phyloP scores from a whole-genome alignment of 495 filamentous ascomycete species.

The Neurospora sp. region DNA sequence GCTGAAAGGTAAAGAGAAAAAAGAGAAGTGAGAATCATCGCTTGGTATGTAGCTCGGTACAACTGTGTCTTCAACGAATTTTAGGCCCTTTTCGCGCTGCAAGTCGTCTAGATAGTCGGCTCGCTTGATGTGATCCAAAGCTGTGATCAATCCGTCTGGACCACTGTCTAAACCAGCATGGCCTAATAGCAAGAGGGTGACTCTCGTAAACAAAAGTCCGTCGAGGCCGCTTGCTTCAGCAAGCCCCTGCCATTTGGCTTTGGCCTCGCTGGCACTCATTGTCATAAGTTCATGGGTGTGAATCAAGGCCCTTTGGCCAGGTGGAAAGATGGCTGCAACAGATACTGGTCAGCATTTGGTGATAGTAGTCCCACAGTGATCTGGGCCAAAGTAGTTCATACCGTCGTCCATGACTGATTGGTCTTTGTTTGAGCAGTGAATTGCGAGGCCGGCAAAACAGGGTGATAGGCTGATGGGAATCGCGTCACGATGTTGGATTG shows the following conservation, averaged over 20 bases:
- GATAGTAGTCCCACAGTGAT: not conserved
- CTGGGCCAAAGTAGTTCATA: not conserved
- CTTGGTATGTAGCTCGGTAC: not conserved
- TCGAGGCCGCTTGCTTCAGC: not conserved
- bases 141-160: not conserved
- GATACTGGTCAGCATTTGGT: not conserved
- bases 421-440: not conserved
- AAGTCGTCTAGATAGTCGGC: not conserved
- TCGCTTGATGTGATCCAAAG: not conserved
- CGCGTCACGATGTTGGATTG: not conserved
- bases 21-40: not conserved
- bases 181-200: too few species aligned
- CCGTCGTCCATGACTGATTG: not conserved
- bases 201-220: too few species aligned
- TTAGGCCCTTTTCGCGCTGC: not conserved
- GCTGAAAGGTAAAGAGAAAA: not conserved
- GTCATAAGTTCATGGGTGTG: not conserved
- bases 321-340: not conserved
- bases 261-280: not conserved
- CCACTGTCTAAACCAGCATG: not conserved
- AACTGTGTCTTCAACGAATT: not conserved
- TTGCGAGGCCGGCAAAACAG: not conserved
- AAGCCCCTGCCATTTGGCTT: not conserved
- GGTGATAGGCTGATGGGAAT: not conserved
- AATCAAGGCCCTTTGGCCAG: not conserved